Evolutionary conservation across 345 rosid genomes (phyloP), one percentile per base, ranked within the genome.

Genomic region (Hibiscus syriacus): DNA sequence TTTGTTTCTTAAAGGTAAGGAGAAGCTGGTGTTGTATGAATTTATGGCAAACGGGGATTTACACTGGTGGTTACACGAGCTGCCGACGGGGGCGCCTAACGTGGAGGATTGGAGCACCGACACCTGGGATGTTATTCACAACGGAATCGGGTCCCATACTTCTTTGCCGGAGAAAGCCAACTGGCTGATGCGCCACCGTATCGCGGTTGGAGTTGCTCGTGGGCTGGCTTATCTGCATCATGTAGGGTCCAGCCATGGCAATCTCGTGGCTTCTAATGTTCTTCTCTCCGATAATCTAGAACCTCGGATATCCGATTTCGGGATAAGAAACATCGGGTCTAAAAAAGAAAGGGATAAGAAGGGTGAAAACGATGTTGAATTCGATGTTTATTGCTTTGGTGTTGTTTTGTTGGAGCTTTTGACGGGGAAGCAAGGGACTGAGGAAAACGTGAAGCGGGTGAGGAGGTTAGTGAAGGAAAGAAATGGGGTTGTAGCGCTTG

Each of bases 171-270:
- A 85, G 29, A 90, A 87, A 62, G 68, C 84, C 2, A 81, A 82
- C 45, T 92, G 97, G 97, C 27, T 84, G 26, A 82, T 84, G 43
- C 96, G 98, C 78, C 93, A 90, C 74, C 89, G 88, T 19, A 81
- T 92, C 0, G 96, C 98, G 0, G 78, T 88, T 2, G 97, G 98
- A 3, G 80, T 90, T 45, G 96, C 98, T 0, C 97, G 98, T 10
- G 98, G 93, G 14, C 79, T 93, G 5, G 96, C 92, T 14, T 93
- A 90, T 58, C 90, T 93, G 59, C 98, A 93, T 77, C 96, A 93
- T 36, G 86, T 84, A 8, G 98, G 98, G 3, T 84, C 85, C 32
- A 73, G 78, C 20, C 98, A 93, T 46, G 96, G 92, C 54, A 92
- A 87, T 70, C 85, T 93, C 4, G 92, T 89, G 5, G 72, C 96